phyloP scores from a whole-genome alignment of 2,329 filamentous ascomycete species.

The Paecilomyces fulvus region DNA sequence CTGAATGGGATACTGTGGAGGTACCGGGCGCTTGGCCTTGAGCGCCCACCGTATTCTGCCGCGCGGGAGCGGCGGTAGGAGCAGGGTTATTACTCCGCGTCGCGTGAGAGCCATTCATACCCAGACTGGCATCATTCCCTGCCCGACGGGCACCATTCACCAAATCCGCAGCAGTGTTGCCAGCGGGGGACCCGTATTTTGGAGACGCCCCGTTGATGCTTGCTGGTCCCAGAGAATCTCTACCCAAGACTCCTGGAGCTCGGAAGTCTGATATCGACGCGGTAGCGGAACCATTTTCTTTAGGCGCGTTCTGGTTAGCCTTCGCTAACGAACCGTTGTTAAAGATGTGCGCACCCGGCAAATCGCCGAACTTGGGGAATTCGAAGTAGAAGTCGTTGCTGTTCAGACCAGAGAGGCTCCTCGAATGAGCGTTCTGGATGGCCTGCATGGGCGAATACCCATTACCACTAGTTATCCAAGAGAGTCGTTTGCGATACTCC shows the following conservation, averaged over 20 bases:
- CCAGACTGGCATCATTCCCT: not conserved
- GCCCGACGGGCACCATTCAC: not conserved
- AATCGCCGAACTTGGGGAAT: conserved; percentile 83
- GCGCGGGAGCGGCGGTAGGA: conserved; percentile 11
- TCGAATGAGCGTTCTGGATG: conserved; percentile 37
- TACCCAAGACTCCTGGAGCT: conserved; percentile 23
- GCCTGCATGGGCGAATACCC: conserved; percentile 41
- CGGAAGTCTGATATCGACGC: conserved; percentile 11
- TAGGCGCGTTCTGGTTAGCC: conserved; percentile 19
- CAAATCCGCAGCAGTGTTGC: not conserved
- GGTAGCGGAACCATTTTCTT: conserved; percentile 20
- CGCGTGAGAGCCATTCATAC: not conserved
- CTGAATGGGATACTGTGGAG: conserved; percentile 32
- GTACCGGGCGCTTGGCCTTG: conserved; percentile 15
- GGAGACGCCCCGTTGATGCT: conserved; percentile 1
- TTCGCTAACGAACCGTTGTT: conserved; percentile 36
- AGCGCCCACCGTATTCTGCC: conserved; percentile 14
- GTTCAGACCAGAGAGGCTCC: conserved; percentile 50
- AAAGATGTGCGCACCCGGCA: conserved; percentile 50
- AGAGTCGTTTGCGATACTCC: conserved; percentile 83
- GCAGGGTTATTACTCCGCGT: conserved; percentile 8
- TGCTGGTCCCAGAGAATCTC: conserved; percentile 13
- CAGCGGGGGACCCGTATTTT: conserved; percentile 2
- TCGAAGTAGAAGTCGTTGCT: conserved; percentile 89
- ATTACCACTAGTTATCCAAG: conserved; percentile 46